A percentile compares a stretch with the other conserved stretches of the same genome.
These are phyloP conservation scores for Malus domestica DNA, from an alignment of 306 rosid genomes.

Conservation along the genomic window DNA sequence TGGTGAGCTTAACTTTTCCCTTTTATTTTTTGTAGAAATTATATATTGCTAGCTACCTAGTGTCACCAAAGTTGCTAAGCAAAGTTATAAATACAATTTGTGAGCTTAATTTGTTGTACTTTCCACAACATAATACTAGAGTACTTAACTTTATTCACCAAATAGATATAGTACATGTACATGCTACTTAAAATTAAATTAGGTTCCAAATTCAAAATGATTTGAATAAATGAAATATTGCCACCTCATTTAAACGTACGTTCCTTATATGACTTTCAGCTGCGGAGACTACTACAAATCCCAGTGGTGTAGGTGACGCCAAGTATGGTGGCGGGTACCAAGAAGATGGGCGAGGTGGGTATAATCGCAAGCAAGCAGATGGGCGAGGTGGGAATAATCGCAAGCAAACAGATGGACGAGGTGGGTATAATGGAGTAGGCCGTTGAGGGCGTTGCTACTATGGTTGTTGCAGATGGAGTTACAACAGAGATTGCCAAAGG, in stretches of 20 bases:
- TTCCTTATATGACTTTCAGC: background rate
- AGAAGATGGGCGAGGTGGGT: background rate
- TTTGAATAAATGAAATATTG: background rate
- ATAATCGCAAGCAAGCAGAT: background rate
- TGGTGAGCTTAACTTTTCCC: background rate
- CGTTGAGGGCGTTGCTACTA: conserved; percentile 27
- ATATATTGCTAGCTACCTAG: too few relatives aligned
- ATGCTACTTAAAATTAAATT: too few relatives aligned
- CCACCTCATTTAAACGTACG: background rate
- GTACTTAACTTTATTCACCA: too few relatives aligned
- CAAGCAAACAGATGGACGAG: background rate
- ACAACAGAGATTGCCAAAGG: conserved; percentile 21
- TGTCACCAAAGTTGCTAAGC: too few relatives aligned
- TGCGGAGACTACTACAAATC: background rate
- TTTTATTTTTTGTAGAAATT: background rate
- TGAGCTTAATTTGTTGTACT: too few relatives aligned
- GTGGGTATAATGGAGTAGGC: background rate
- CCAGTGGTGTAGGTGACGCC: conserved; percentile 5
- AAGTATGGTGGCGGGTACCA: conserved; percentile 9
- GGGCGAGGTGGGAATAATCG: background rate
- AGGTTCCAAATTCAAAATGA: too few relatives aligned
- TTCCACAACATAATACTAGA: too few relatives aligned
- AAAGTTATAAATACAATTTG: background rate
- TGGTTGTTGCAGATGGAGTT: conserved; percentile 34
- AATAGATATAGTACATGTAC: too few relatives aligned